phyloP scores from a whole-genome alignment of 1,284 basidiomycete species.

The Grifola frondosa region DNA sequence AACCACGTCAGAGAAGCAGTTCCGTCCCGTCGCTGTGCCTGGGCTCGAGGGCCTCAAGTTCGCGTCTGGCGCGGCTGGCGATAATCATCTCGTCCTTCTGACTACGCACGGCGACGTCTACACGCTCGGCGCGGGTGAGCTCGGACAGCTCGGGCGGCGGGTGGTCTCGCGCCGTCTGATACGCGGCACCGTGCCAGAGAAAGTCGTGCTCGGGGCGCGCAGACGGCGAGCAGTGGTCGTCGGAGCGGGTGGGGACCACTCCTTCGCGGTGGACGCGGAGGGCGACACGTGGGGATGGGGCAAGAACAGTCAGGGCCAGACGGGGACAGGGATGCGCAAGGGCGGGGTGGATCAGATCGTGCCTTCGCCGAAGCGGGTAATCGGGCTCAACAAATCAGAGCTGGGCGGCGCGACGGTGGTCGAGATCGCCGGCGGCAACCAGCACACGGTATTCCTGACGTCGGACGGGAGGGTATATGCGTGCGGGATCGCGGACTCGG shows the following conservation, averaged over 20 bases:
- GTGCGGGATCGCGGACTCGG: constrained; percentile 75
- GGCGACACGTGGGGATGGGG: constrained; percentile 92
- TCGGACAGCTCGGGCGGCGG: constrained; percentile 83
- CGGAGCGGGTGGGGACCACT: constrained; percentile 81
- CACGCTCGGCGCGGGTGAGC: constrained; percentile 85
- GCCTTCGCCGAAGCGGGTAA: constrained; percentile 65
- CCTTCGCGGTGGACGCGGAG: constrained; percentile 81
- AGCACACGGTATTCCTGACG: constrained; percentile 87
- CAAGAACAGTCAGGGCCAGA: constrained; percentile 76
- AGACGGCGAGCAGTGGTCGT: constrained; percentile 71
- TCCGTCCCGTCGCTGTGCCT: constrained; percentile 68
- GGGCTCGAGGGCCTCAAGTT: constrained; percentile 40
- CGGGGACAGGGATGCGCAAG: constrained; percentile 55
- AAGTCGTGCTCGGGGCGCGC: constrained; percentile 67
- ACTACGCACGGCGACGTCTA: constrained; percentile 84
- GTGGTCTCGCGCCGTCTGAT: constrained; percentile 83
- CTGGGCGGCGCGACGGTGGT: constrained; percentile 65
- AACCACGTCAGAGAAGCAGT: constrained; percentile 65
- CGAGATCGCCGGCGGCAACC: constrained; percentile 76
- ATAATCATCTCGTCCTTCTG: constrained; percentile 85
- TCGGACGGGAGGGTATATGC: constrained; percentile 81
- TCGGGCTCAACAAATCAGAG: constrained; percentile 60
- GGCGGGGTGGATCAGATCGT: constrained; percentile 52
- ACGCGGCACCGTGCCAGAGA: constrained; percentile 83
- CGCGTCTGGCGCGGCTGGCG: constrained; percentile 66